Evolutionary conservation across 2,329 filamentous ascomycete species (phyloP).

Genomic region (Aureobasidium vineae): DNA sequence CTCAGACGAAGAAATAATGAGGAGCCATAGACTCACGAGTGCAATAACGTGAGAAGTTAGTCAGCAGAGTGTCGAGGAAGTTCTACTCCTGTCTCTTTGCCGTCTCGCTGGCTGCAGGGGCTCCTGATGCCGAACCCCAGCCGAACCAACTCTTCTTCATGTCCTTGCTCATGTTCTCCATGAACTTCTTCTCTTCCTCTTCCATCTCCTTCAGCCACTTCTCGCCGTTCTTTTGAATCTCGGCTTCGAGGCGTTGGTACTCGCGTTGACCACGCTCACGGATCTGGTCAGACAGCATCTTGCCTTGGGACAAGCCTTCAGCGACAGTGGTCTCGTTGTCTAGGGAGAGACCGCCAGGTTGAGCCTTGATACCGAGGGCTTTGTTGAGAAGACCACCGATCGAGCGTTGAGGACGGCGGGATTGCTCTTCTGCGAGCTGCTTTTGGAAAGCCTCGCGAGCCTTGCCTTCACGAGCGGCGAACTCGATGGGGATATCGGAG

Average conservation of each 20-base stretch:
- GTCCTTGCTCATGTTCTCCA: constrained; percentile 86
- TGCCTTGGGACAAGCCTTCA: constrained; percentile 83
- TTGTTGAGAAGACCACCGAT: constrained; percentile 58
- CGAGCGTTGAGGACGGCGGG: constrained; percentile 59
- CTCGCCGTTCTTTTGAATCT: constrained; percentile 90
- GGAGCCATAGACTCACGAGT: constrained; percentile 3
- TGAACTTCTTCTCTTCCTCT: constrained; percentile 79
- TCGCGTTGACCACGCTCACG: constrained; percentile 87
- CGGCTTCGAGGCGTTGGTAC: constrained; percentile 84
- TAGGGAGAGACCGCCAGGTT: constrained; percentile 60
- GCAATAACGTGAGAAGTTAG: background rate
- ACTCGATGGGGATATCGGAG: constrained; percentile 84
- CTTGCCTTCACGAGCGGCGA: constrained; percentile 80
- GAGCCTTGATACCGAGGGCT: constrained; percentile 73
- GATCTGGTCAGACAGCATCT: constrained; percentile 95
- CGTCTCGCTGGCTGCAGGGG: constrained; percentile 16
- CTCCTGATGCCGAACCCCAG: constrained; percentile 34
- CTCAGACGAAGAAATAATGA: background rate
- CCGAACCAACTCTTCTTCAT: constrained; percentile 78
- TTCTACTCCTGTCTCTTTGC: constrained; percentile 22
- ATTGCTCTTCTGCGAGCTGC: constrained; percentile 67
- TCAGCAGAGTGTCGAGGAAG: background rate
- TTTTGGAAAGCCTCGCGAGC: constrained; percentile 82
- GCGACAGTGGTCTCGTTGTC: constrained; percentile 56
- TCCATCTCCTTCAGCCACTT: constrained; percentile 96